These are phyloP conservation scores for Euptelea pleiosperma DNA, from an alignment of 164 flowering plant species.

Conservation along the genomic window DNA sequence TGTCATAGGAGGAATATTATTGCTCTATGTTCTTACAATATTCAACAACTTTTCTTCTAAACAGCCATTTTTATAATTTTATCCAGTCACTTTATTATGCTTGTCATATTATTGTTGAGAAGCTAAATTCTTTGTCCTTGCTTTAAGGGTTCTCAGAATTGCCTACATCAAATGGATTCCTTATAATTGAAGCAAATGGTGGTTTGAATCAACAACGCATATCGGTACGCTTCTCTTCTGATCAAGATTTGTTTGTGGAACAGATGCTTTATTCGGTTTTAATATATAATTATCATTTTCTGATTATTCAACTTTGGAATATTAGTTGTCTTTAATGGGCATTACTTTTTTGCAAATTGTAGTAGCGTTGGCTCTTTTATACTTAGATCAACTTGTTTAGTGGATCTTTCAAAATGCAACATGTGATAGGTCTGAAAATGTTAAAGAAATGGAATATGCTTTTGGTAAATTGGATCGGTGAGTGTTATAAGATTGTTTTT, in stretches of 20 bases:
- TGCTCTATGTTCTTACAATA: not conserved
- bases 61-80: not conserved
- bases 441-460: not conserved
- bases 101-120: not conserved
- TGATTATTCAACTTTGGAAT: too few relatives aligned
- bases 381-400: not conserved
- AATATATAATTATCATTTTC: too few relatives aligned
- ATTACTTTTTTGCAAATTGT: too few relatives aligned
- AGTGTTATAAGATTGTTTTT: not conserved
- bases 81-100: not conserved
- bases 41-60: not conserved
- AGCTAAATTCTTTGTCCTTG: constrained; percentile 11
- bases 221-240: constrained; percentile 55
- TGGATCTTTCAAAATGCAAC: not conserved
- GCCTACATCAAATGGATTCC: constrained; percentile 73
- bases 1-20: not conserved
- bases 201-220: constrained; percentile 95
- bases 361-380: not conserved
- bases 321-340: too few relatives aligned
- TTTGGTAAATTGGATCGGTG: too few relatives aligned
- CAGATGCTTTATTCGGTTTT: not conserved
- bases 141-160: constrained; percentile 30
- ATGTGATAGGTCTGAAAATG: not conserved
- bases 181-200: constrained; percentile 94
- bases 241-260: not conserved